Conservation (phyloP, 2,329 filamentous ascomycete genomes). For the Zalaria obscura region DNA sequence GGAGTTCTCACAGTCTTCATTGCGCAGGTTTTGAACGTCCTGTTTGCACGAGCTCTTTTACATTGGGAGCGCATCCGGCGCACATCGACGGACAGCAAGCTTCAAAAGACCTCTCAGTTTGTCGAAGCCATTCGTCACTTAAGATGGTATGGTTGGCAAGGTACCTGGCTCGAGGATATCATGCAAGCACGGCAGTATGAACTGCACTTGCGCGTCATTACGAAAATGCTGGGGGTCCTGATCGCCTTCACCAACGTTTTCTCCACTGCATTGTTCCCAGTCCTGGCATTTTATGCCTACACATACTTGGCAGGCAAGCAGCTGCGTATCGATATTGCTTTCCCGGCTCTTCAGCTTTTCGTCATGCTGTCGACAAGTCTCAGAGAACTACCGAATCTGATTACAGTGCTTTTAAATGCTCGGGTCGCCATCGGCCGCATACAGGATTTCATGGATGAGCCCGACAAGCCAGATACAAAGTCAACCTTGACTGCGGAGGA, state of each 20-base stretch:
- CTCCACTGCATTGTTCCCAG: slow-evolving; percentile 61
- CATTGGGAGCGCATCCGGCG: slow-evolving; percentile 58
- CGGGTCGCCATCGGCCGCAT: slow-evolving; percentile 71
- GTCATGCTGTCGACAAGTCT: slow-evolving; percentile 59
- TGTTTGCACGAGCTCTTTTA: slow-evolving; percentile 53
- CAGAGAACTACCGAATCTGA: slow-evolving; percentile 58
- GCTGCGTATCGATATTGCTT: slow-evolving; percentile 68
- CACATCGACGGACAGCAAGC: slow-evolving; percentile 58
- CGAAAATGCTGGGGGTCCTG: slow-evolving; percentile 45
- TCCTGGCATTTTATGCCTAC: slow-evolving; percentile 70
- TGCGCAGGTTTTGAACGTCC: slow-evolving; percentile 55
- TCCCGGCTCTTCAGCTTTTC: slow-evolving; percentile 74
- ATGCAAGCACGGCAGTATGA: slow-evolving; percentile 55
- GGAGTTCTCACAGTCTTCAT: slow-evolving; percentile 53
- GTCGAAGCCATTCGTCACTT: slow-evolving; percentile 74
- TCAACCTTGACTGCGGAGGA: slow-evolving; percentile 20
- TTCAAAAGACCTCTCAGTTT: slow-evolving; percentile 73
- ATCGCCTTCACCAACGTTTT: slow-evolving; percentile 59
- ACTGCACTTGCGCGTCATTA: slow-evolving; percentile 48
- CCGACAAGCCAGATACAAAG: slow-evolving; percentile 43
- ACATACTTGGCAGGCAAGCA: slow-evolving; percentile 55
- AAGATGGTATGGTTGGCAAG: slow-evolving; percentile 73
- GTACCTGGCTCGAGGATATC: slow-evolving; percentile 56
- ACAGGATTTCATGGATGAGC: slow-evolving; percentile 75
- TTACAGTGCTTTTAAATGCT: slow-evolving; percentile 67